These are phyloP conservation scores for Paxillus rubicundulus DNA, from an alignment of 768 basidiomycete genomes.

Conservation along the genomic window DNA sequence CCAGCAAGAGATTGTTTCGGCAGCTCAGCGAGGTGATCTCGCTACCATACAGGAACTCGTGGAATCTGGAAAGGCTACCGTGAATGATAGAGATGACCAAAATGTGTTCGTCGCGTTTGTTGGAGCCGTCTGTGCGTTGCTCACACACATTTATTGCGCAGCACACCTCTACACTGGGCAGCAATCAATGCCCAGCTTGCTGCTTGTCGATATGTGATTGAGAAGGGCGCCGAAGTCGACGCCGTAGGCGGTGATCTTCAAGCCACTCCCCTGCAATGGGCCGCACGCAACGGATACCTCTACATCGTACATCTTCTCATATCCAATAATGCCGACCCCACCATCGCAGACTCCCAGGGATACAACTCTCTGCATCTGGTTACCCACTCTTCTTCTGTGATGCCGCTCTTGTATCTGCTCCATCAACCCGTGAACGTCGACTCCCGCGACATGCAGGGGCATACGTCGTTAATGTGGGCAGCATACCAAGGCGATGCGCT, in stretches of 20 bases:
- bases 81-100: slow-evolving; percentile 80
- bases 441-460: slow-evolving; percentile 85
- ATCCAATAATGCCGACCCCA: slow-evolving; percentile 88
- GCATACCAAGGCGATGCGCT: slow-evolving; percentile 98
- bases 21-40: slow-evolving; percentile 87
- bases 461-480: slow-evolving; percentile 98
- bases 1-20: slow-evolving; percentile 68
- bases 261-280: slow-evolving; percentile 98
- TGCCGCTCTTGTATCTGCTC: slow-evolving; percentile 89
- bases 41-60: slow-evolving; percentile 60
- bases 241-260: slow-evolving; percentile 90
- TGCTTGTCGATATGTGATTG: slow-evolving; percentile 82
- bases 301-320: slow-evolving; percentile 93
- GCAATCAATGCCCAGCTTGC: slow-evolving; percentile 95
- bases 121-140: background rate
- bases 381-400: slow-evolving; percentile 90
- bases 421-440: slow-evolving; percentile 94
- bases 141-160: slow-evolving; percentile 10
- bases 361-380: slow-evolving; percentile 96
- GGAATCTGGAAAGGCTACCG: slow-evolving; percentile 65
- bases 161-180: slow-evolving; percentile 95
- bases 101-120: slow-evolving; percentile 52
- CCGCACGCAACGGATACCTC: slow-evolving; percentile 93
- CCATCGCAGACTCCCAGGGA: slow-evolving; percentile 86
- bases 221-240: slow-evolving; percentile 93